Evolutionary conservation across 208 protist genomes (phyloP).

Genomic region (Tritrichomonas foetus): DNA sequence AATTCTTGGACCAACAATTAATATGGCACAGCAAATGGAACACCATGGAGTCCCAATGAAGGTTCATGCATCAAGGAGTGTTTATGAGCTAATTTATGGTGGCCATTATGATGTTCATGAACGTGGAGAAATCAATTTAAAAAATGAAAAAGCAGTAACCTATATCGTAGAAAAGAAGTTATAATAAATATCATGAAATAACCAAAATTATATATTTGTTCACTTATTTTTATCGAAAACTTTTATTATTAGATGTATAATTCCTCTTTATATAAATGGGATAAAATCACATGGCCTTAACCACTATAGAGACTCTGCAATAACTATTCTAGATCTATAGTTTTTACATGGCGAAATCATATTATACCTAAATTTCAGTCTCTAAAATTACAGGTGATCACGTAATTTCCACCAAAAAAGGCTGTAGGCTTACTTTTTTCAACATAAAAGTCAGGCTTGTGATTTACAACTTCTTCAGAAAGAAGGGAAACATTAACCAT

Average conservation of each 20-base stretch:
- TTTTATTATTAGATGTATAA: too few relatives aligned
- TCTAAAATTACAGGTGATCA: not conserved
- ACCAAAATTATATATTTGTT: too few relatives aligned
- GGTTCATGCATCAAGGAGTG: not conserved
- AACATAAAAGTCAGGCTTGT: not conserved
- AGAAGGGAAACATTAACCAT: not conserved
- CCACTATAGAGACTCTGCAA: too few relatives aligned
- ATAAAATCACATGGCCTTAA: too few relatives aligned
- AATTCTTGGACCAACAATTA: not conserved
- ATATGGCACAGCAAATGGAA: not conserved
- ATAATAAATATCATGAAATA: too few relatives aligned
- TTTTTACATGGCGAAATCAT: too few relatives aligned
- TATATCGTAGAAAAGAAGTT: too few relatives aligned
- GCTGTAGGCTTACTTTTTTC: not conserved
- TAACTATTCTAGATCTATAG: too few relatives aligned
- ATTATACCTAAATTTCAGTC: not conserved
- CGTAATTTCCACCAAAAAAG: not conserved
- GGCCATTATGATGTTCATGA: not conserved
- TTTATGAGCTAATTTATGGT: not conserved
- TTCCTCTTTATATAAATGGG: too few relatives aligned
- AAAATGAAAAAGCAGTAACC: not conserved
- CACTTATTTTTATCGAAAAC: too few relatives aligned
- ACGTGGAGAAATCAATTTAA: not conserved
- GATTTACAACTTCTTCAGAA: not conserved
- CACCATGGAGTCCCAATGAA: slow-evolving; percentile 11